Evolutionary conservation across 495 filamentous ascomycete species (phyloP), one percentile per base, ranked within the genome.

Genomic region (Niebla homalea): DNA sequence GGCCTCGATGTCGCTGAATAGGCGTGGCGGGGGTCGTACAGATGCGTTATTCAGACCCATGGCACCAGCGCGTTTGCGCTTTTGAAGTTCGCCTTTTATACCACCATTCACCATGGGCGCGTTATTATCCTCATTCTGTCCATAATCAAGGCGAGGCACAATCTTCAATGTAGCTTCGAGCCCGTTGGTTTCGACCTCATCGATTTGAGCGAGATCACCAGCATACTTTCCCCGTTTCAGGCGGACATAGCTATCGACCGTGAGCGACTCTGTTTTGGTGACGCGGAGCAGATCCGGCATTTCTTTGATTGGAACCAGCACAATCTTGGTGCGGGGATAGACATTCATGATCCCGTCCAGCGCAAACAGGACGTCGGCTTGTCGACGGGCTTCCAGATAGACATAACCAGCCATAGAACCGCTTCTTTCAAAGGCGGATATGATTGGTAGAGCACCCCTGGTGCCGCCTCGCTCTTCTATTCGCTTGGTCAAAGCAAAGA

Each of bases 201-300:
- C 78, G 36, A 99, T 85, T 60, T 94, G 87, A 12, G 89, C 93
- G 52, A 99, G 70, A 73, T 99, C 93, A 20, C 83, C 84, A 39
- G 78, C 74, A 67, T 97, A 94, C 60, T 88, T 85, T 10, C 83
- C 79, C 42, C 85, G 80, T 65, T 80, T 84, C 52, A 96, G 78
- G 45, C 93, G 86, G 42, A 97, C 90, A 78, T 90, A 99, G 32
- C 82, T 83, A 52, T 89, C 90, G 26, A 85, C 85, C 49, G 87
- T 74, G 25, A 99, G 71, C n/a, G 82, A 81, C 45, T 88, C 84
- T 0, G 80, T 87, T 68, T 94, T 95, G 25, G 76, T 78, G 25
- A 89, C 87, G 22, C 87, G 78, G n/a, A 99, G 68, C 8, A 99
- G 79, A 65, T 96, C 92, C 0, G 93, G 89, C 83, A 95, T 93